Evolutionary conservation across 148 eudicot species (phyloP), one percentile per base, ranked within the genome.

Genomic region (Rhododendron kiyosumense): DNA sequence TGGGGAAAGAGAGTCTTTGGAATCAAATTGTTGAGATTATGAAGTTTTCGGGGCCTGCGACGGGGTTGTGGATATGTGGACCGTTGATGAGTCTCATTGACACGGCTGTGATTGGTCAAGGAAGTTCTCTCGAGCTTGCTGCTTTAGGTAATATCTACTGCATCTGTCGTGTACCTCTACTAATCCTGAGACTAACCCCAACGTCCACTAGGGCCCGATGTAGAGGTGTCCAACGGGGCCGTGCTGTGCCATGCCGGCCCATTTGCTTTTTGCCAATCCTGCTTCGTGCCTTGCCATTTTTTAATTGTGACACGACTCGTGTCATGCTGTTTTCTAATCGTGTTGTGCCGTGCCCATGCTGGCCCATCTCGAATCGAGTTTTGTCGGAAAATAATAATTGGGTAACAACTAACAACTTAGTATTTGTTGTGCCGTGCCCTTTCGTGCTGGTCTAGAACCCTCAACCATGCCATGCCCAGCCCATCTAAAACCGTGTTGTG

Each of bases 51-150:
- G 99, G 97, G 5, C 99, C 98, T 24, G 99, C 97, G 3, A 90
- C 94, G 32, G 99, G 97, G 85, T 52, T 96, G 28, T 96, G 99
- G 99, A 83, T 96, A 30, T 96, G 94, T 85, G 97, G 96, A 61
- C 99, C 99, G 1, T 85, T 96, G 82, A 95, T 95, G 99, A 96
- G 98, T 83, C 92, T 95, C 74, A 96, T 95, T 86, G 99, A 95
- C 86, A 95, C 99, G 86, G 95, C 88, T 89, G 99, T 96, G 48
- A 89, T 96, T 87, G 99, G 97, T 54, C 99, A 95, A 57, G 89
- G 91, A 43, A 97, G 98, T 87, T 94, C 99, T 8, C 45, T 91
- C 88, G 93, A 93, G 90, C 95, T 95, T 77, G 98, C 97, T 88
- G 96, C 95, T 88, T 87, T 95, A 87, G 98, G 96, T 96, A 88